Evolutionary conservation across 2,329 filamentous ascomycete species (phyloP).

Genomic region (Eutypa lata): DNA sequence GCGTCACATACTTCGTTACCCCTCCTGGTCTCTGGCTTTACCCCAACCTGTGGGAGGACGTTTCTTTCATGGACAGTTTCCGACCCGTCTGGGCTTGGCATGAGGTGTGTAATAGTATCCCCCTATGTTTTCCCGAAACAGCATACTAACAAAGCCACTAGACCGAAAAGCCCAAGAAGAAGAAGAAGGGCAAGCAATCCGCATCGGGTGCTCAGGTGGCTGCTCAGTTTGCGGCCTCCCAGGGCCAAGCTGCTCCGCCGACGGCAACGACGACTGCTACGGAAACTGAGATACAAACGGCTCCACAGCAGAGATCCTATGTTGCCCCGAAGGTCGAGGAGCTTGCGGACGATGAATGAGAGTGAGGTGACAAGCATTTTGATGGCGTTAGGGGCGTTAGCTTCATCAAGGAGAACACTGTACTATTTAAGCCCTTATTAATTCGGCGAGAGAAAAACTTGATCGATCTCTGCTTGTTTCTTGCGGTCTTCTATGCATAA

Average conservation of each 20-base stretch:
- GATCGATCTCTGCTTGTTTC: too few species aligned
- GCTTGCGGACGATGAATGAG: slow-evolving; percentile 47
- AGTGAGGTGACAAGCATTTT: neutral
- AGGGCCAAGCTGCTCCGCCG: slow-evolving; percentile 50
- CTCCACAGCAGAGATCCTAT: slow-evolving; percentile 36
- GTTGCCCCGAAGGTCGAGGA: slow-evolving; percentile 52
- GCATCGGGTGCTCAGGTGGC: slow-evolving; percentile 28
- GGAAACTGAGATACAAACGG: slow-evolving; percentile 49
- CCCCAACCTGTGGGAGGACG: slow-evolving; percentile 96
- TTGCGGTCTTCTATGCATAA: too few species aligned
- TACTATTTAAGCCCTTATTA: neutral
- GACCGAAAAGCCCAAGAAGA: slow-evolving; percentile 45
- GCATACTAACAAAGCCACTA: slow-evolving; percentile 10
- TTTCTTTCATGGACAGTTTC: slow-evolving; percentile 97
- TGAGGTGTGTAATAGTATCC: slow-evolving; percentile 60
- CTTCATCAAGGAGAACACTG: slow-evolving; percentile 11
- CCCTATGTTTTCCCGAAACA: slow-evolving; percentile 12
- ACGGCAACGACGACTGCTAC: slow-evolving; percentile 56
- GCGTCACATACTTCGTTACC: slow-evolving; percentile 80
- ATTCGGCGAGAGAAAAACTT: neutral
- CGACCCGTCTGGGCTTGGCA: slow-evolving; percentile 97
- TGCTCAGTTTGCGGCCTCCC: slow-evolving; percentile 47
- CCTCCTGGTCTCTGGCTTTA: slow-evolving; percentile 96
- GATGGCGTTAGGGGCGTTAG: slow-evolving; percentile 22
- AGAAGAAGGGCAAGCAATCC: slow-evolving; percentile 51